These are phyloP conservation scores for Lentinula detonsa DNA, from an alignment of 768 basidiomycete species.

Conservation along the genomic window DNA sequence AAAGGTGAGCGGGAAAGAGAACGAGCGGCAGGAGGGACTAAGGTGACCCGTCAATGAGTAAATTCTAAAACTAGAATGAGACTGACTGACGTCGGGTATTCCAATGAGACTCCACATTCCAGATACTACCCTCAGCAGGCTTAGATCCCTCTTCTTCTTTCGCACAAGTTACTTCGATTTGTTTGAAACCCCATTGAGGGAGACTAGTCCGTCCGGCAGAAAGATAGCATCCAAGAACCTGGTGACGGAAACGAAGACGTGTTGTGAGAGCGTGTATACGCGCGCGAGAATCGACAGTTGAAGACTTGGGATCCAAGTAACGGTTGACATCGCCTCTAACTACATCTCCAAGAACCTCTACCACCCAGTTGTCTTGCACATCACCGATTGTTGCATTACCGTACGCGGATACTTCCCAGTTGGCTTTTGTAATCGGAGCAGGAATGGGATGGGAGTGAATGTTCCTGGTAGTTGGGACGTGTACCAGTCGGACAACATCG, in stretches of 20 bases:
- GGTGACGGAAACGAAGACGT: slow-evolving; percentile 77
- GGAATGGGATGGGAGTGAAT: slow-evolving; percentile 87
- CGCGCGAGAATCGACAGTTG: slow-evolving; percentile 37
- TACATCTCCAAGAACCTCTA: slow-evolving; percentile 92
- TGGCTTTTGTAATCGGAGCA: slow-evolving; percentile 85
- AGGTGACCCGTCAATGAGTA: background rate
- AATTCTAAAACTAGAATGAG: background rate
- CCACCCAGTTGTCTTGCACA: slow-evolving; percentile 81
- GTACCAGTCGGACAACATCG: slow-evolving; percentile 76
- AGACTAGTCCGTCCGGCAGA: slow-evolving; percentile 83
- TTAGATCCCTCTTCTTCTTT: slow-evolving; percentile 67
- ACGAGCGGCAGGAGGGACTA: slow-evolving; percentile 78
- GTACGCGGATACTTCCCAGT: slow-evolving; percentile 91
- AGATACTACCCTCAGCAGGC: slow-evolving; percentile 80
- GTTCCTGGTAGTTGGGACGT: slow-evolving; percentile 80
- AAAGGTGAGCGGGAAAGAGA: slow-evolving; percentile 90
- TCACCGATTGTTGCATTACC: slow-evolving; percentile 90
- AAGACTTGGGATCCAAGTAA: background rate
- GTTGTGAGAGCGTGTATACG: slow-evolving; percentile 90
- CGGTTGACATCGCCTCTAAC: slow-evolving; percentile 5
- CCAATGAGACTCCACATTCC: slow-evolving; percentile 99
- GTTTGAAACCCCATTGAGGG: slow-evolving; percentile 99
- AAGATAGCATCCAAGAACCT: slow-evolving; percentile 77
- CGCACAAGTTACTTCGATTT: slow-evolving; percentile 92
- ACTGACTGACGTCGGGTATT: slow-evolving; percentile 79